Evolutionary conservation across 1,284 basidiomycete species (phyloP), one percentile per base, ranked within the genome.

Genomic region (Cerioporus squamosus): DNA sequence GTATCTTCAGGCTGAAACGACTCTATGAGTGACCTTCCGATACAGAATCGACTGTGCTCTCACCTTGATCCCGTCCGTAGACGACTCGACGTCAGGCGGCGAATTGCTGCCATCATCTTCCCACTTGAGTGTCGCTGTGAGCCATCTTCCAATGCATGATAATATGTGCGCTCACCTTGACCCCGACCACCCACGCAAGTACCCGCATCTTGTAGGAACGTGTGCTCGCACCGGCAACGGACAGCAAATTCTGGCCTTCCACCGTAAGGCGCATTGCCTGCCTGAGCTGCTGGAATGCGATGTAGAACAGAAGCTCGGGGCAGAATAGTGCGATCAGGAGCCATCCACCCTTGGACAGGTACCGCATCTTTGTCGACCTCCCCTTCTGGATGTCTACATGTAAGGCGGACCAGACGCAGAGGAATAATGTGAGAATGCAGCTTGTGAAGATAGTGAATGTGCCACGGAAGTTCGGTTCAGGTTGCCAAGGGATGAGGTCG

Each of bases 391-490:
- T 61, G 42, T 72, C 71, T 17, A 66, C 67, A 53, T 72, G 73
- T 4, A 72, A 57, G 14, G 71, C 62, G 33, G 67, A 60, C 72
- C 71, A 74, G 8, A 67, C 67, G 59, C 72, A 75, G 0, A 69
- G 55, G 29, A 71, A 60, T 4, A 75, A 64, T 1, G 71, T 72
- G 2, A 57, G 44, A 15, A 72, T 10, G 49, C 73, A 74, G 47
- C 59, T 68, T 57, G 63, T 67, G 17, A 71, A 48, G 26, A 74
- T 74, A 44, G 53, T 44, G 47, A 53, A 36, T 8, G 57, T 59
- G 33, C 57, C 53, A 42, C 61, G 52, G 20, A 17, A 31, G 44
- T 45, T 31, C 9, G 55, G 51, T 9, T 47, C 29, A 15, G 29
- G 24, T 36, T 36, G 18, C 51, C 46, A 20, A 44, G 31, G 12